Conservation (phyloP, 345 rosid genomes). For the Gossypium turneri region DNA sequence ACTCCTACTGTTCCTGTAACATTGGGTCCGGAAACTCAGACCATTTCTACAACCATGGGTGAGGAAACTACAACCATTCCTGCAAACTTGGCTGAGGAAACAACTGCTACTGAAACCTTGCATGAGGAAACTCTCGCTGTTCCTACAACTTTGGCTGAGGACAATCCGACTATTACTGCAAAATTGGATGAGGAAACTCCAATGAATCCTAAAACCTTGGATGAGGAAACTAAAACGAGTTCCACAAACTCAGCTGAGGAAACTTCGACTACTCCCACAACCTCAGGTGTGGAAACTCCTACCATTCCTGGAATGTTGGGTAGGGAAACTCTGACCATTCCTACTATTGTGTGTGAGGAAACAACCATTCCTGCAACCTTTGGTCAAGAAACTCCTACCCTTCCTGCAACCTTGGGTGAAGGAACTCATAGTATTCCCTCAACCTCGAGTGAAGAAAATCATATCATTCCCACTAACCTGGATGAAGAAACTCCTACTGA, state of each 20-base stretch:
- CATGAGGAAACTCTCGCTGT: neutral
- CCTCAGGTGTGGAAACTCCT: neutral
- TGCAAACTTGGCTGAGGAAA: neutral
- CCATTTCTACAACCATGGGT: neutral
- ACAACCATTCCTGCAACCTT: too few species aligned
- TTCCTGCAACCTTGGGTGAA: neutral
- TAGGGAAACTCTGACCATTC: too few species aligned
- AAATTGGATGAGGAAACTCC: neutral
- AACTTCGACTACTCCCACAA: neutral
- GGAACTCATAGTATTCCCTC: neutral
- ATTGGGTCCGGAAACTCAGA: neutral
- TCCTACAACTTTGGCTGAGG: neutral
- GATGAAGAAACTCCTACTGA: neutral
- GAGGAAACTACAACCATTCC: neutral
- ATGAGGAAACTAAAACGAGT: neutral
- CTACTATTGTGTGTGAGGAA: too few species aligned
- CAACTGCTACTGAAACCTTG: neutral
- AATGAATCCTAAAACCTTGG: neutral
- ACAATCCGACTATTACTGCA: conserved; percentile 16
- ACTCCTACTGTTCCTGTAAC: neutral
- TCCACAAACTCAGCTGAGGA: neutral
- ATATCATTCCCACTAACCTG: too few species aligned
- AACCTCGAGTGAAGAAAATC: too few species aligned
- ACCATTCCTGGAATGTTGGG: too few species aligned
- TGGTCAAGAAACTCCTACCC: neutral